Base-by-base conservation (phyloP, 2,329 filamentous ascomycete genomes). In the Mollisiaceae sp. region DNA sequence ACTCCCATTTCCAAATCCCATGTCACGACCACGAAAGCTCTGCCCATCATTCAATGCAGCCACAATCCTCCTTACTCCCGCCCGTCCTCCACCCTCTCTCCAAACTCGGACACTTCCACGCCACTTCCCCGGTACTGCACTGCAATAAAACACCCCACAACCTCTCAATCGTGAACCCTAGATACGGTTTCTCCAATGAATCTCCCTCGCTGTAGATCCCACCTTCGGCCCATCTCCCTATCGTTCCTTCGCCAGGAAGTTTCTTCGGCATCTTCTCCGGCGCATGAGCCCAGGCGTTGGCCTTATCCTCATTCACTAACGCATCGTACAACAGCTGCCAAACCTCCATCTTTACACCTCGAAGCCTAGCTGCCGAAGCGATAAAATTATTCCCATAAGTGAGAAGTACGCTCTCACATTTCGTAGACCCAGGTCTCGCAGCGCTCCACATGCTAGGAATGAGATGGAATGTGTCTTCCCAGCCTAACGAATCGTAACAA, bases 331-430 rank as follows among this genome's bases (percentile, higher is more conserved):
- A 58, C n/a, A 72, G 59, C 52, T 74, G 64, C 67, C 70, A 75
- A 9, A 73, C 64, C 39, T 74, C 71, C 22, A 57, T 65, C 18
- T 69, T 65, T 11, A 71, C 32, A 1, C 72, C 79, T 1, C 80
- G 73, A 6, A 83, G 79, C 0, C 82, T 76, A 5, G 73, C 74
- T 0, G 79, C 79, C 0, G 80, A 82, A 2, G 78, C 80, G 43
- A 82, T 73, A 69, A 85, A 83, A 59, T 82, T 79, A 18, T 82
- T 82, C 54, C 80, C 80, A 67, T 81, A 82, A 2, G 79, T 80
- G 8, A 83, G 67, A 14, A 79, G 72, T 0, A 80, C 75, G 35
- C 71, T 70, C 2, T 75, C 71, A 62, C 78, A 79, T 18, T 65
- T 65, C 6, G 74, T 43, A 70, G 75, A 55, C 41, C 70, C 67